These are phyloP conservation scores for Sporothrix phasma DNA, from an alignment of 2,329 filamentous ascomycete genomes.

Conservation along the genomic window DNA sequence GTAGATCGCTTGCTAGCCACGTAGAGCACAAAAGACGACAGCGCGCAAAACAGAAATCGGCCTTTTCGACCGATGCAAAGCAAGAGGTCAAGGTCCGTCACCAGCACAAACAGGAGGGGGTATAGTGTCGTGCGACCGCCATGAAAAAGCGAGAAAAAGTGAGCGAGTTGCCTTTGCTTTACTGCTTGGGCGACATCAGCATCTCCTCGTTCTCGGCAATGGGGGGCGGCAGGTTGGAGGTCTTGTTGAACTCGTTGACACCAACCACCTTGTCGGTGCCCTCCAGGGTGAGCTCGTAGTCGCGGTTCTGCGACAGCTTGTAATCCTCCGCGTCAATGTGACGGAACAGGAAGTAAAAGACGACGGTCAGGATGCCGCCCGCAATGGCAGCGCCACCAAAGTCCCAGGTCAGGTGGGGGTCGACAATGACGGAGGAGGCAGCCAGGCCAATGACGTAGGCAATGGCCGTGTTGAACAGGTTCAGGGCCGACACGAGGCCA, in stretches of 20 bases:
- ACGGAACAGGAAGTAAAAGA: conserved; percentile 38
- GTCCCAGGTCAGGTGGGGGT: conserved; percentile 41
- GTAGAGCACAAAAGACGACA: not conserved
- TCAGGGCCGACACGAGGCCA: conserved; percentile 57
- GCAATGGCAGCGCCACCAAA: conserved; percentile 39
- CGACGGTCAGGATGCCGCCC: conserved; percentile 33
- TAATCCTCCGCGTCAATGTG: conserved; percentile 40
- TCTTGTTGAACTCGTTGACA: conserved; percentile 22
- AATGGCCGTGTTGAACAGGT: conserved; percentile 60
- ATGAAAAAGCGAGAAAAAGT: no score
- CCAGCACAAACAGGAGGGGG: no score
- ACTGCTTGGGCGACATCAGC: conserved; percentile 26
- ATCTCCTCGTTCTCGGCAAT: conserved; percentile 24
- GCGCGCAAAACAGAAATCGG: not conserved
- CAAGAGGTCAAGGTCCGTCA: no score
- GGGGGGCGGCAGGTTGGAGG: conserved; percentile 20
- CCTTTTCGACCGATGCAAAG: no score
- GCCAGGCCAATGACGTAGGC: conserved; percentile 58
- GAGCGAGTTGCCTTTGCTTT: conserved; percentile 1
- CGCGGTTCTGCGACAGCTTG: conserved; percentile 29
- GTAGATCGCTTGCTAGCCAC: not conserved
- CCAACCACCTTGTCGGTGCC: conserved; percentile 18
- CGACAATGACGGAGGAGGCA: conserved; percentile 35
- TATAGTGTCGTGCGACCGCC: no score
- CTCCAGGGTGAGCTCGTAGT: conserved; percentile 21